Conservation (phyloP, 2,329 filamentous ascomycete genomes). For the Hymenoscyphus infarciens region DNA sequence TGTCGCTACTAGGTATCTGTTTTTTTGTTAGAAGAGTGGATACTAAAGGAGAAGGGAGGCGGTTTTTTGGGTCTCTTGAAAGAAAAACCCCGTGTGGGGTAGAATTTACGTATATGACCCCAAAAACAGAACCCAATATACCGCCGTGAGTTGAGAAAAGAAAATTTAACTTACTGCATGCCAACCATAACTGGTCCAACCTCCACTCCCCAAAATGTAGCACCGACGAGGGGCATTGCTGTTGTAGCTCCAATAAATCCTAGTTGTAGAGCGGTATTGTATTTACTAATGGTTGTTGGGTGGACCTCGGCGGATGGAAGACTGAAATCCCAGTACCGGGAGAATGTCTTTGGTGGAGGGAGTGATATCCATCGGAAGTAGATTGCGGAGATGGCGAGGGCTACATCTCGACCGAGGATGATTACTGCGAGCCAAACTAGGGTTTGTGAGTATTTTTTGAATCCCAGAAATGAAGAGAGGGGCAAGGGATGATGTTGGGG, state of each 20-base stretch:
- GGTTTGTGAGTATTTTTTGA: neutral
- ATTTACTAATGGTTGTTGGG: conserved; percentile 80
- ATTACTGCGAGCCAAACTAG: conserved; percentile 82
- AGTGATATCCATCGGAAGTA: conserved; percentile 96
- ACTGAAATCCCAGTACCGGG: conserved; percentile 95
- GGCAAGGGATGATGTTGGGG: neutral
- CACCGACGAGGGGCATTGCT: conserved; percentile 60
- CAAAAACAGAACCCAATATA: neutral
- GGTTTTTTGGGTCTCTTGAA: too few species aligned
- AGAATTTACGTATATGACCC: too few species aligned
- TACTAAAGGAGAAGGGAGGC: too few species aligned
- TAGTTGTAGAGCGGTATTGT: conserved; percentile 91
- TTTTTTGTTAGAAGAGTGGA: conserved; percentile 29
- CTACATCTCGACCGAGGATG: conserved; percentile 84
- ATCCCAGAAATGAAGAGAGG: neutral
- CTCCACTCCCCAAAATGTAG: conserved; percentile 48
- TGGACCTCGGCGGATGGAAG: conserved; percentile 82
- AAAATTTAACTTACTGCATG: conserved; percentile 55
- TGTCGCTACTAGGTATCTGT: conserved; percentile 72
- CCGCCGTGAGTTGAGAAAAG: neutral
- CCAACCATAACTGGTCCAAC: conserved; percentile 52
- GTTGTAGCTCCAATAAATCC: conserved; percentile 82
- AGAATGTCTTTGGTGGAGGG: conserved; percentile 87
- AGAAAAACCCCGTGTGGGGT: too few species aligned
- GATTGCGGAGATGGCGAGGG: conserved; percentile 78